Base-by-base conservation (phyloP, 345 rosid genomes). In the Microthlaspi erraticum region DNA sequence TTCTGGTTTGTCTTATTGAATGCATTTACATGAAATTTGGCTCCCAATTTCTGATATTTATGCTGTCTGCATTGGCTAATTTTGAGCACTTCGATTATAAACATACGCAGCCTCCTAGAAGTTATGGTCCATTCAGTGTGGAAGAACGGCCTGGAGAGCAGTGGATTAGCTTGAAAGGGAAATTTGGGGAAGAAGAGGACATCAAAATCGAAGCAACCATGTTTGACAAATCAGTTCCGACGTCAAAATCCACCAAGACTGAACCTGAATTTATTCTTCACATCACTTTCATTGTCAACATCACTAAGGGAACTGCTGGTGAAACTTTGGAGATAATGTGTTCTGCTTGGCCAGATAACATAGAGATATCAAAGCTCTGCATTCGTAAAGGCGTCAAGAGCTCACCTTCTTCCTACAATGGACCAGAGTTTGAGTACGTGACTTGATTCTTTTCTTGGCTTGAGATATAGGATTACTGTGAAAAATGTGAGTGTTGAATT, bases 151-250 rank as follows among this genome's bases (percentile, higher is more conserved):
- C 89, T 19, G 97, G 99, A 46, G 93, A 94, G 79, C 96, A 85
- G n/a, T 94, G 99, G 97, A 80, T 91, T 73, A 83, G 79, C 67
- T 63, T 94, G 85, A 80, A 59, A 53, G 82, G 88, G 46, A 85
- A 68, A 72, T 91, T 74, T 69, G 81, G 82, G 13, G 87, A 73
- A n/a, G 81, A 70, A 9, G 97, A 89, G 74, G 89, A 86, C 58
- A 85, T 94, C 57, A 86, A 76, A 44, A 78, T 94, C 13, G 98
- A 91, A 81, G 96, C 89, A 37, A 93, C 95, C 45, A 84, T 91
- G 90, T 85, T 91, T 75, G 95, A 91, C 78, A 91, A 77, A 54
- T 83, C 84, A 6, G 38, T 84, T 72, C 84, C 95, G 1, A 19
- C 70, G 14, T 50, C 87, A 13, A 77, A 79, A 68, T 58, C 82